These are phyloP conservation scores for Bondarzewia mesenterica DNA, from an alignment of 1,284 basidiomycete genomes.

Conservation along the genomic window DNA sequence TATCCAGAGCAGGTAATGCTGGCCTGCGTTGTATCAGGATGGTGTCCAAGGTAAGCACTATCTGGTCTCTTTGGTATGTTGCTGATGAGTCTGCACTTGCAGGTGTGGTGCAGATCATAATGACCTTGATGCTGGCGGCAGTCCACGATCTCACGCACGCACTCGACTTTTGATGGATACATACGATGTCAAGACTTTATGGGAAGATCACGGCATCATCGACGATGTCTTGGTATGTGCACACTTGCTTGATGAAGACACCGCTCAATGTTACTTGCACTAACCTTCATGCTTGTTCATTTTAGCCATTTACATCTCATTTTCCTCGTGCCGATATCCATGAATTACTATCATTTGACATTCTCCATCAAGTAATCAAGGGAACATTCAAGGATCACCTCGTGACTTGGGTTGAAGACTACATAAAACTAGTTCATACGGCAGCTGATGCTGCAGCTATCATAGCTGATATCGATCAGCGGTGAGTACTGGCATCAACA, in stretches of 20 bases:
- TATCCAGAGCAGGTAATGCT: no score
- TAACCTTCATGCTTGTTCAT: background rate
- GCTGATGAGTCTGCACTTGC: no score
- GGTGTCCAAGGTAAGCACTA: slow-evolving; percentile 7
- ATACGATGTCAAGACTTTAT: background rate
- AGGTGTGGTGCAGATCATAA: background rate
- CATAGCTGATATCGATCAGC: slow-evolving; percentile 20
- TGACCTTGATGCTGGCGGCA: background rate
- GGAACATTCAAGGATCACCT: slow-evolving; percentile 32
- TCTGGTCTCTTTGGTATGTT: background rate
- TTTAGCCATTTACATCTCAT: slow-evolving; percentile 26
- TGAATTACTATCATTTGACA: slow-evolving; percentile 25
- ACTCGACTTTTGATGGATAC: background rate
- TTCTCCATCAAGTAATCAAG: slow-evolving; percentile 33
- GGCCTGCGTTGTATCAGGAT: background rate
- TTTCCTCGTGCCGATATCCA: slow-evolving; percentile 29
- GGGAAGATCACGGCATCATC: slow-evolving; percentile 5
- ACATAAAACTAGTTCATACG: slow-evolving; percentile 15
- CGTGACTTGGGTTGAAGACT: slow-evolving; percentile 26
- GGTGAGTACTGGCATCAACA: no score
- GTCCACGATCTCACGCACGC: background rate
- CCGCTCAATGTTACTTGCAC: background rate
- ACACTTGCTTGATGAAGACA: background rate
- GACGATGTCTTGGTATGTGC: background rate
- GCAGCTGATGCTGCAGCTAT: slow-evolving; percentile 14